phyloP scores from a whole-genome alignment of 805 yeast genomes.

The Nakazawaea sp. region DNA sequence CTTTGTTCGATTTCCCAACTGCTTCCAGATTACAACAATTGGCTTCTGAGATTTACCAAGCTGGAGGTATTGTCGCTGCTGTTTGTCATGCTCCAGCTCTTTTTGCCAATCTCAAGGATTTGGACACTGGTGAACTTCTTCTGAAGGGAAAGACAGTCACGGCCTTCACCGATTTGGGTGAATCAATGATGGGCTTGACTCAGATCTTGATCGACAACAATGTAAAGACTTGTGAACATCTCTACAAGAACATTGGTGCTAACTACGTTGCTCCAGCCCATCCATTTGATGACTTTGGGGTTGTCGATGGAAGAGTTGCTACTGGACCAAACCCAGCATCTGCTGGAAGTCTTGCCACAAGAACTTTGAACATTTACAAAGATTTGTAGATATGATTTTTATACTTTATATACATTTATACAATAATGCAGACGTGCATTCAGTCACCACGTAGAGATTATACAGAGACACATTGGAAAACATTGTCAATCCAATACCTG shows the following conservation, averaged over 20 bases:
- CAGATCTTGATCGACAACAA: constrained; percentile 20
- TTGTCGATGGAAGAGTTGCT: constrained; percentile 51
- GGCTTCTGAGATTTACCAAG: constrained; percentile 38
- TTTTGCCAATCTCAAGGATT: constrained; percentile 41
- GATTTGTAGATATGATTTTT: neutral
- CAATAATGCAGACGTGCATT: too few species aligned
- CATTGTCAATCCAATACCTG: too few species aligned
- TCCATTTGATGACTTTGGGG: constrained; percentile 44
- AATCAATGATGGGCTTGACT: constrained; percentile 24
- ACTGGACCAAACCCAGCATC: constrained; percentile 65
- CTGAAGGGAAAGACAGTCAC: constrained; percentile 49
- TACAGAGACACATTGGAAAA: too few species aligned
- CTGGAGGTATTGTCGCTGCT: constrained; percentile 53
- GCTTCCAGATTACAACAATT: constrained; percentile 38
- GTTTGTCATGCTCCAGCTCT: constrained; percentile 68
- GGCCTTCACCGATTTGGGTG: constrained; percentile 57
- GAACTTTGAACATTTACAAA: constrained; percentile 16
- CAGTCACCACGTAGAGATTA: too few species aligned
- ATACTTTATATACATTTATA: too few species aligned
- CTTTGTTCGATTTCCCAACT: constrained; percentile 49
- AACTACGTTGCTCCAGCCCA: constrained; percentile 37
- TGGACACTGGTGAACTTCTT: constrained; percentile 34
- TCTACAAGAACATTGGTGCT: constrained; percentile 34
- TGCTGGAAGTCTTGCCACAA: constrained; percentile 41
- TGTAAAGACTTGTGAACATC: constrained; percentile 29